Percentiles rank a stretch among this genome's conserved stretches.
These are phyloP conservation scores for Aspergillus brasiliensis DNA, from an alignment of 2,329 filamentous ascomycete genomes.

Conservation along the genomic window DNA sequence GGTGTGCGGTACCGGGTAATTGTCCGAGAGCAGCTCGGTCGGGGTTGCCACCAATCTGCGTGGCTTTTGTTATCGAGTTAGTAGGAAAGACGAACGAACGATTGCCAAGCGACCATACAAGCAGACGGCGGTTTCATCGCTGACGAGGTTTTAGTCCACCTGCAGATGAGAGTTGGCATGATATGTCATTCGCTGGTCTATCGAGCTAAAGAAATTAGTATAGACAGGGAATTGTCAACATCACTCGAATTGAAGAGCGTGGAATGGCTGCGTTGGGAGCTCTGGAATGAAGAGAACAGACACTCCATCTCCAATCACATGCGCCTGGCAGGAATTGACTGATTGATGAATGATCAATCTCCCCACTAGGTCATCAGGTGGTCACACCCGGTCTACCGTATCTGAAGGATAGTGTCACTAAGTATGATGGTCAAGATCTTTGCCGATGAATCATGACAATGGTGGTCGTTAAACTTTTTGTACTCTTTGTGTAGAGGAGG, in stretches of 20 bases:
- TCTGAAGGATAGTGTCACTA: not conserved
- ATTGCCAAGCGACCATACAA: not conserved
- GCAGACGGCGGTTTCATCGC: not conserved
- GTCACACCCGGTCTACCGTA: not conserved
- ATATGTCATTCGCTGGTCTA: not conserved
- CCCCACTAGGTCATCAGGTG: not conserved
- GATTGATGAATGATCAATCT: not conserved
- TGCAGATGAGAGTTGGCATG: not conserved
- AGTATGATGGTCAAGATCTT: not conserved
- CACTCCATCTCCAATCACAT: not conserved
- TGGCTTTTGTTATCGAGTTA: not conserved
- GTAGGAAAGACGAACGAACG: not conserved
- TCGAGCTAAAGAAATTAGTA: not conserved
- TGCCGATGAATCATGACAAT: not conserved
- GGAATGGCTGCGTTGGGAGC: not conserved
- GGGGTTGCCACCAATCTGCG: not conserved
- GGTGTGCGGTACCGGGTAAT: not conserved
- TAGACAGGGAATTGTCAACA: not conserved
- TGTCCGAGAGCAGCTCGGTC: not conserved
- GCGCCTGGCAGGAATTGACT: not conserved
- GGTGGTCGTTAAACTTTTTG: not conserved
- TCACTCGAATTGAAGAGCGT: not conserved
- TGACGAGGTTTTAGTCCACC: not conserved
- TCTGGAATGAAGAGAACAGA: not conserved
- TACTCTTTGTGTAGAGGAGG: not conserved